Conservation (phyloP, 2,329 filamentous ascomycete species). For the Curvularia spicifera region DNA sequence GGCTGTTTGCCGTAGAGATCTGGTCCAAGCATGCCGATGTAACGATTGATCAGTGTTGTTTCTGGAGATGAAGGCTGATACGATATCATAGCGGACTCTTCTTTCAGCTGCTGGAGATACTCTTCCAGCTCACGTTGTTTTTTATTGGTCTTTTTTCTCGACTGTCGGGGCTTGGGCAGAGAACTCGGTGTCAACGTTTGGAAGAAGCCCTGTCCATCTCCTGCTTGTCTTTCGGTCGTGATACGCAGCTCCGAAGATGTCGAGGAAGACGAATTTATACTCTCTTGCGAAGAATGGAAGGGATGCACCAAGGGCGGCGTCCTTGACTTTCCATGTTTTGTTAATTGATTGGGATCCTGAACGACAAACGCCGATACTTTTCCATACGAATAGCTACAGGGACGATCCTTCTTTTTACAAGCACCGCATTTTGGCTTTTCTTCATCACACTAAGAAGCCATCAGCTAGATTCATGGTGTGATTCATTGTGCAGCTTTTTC, state of each 20-base stretch:
- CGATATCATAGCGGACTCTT: conserved; percentile 8
- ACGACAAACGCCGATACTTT: conserved; percentile 36
- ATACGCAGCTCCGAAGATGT: conserved; percentile 23
- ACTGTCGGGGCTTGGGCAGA: conserved; percentile 16
- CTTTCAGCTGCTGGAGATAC: conserved; percentile 23
- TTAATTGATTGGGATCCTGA: conserved; percentile 39
- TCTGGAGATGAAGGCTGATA: conserved; percentile 26
- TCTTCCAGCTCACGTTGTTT: conserved; percentile 26
- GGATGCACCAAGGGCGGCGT: conserved; percentile 23
- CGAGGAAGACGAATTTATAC: conserved; percentile 1
- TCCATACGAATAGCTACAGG: conserved; percentile 38
- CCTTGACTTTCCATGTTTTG: conserved; percentile 38
- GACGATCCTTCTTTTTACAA: conserved; percentile 38
- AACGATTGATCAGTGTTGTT: conserved; percentile 30
- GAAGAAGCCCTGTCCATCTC: conserved; percentile 35
- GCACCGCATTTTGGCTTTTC: conserved; percentile 37
- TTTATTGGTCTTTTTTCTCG: conserved; percentile 21
- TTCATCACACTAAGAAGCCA: conserved; percentile 35
- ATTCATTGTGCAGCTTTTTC: neutral
- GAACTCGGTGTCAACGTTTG: conserved; percentile 31
- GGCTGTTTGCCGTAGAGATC: conserved; percentile 23
- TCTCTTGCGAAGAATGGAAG: conserved; percentile 9
- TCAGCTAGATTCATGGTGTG: neutral
- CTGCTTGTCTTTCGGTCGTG: conserved; percentile 28
- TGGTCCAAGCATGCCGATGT: conserved; percentile 32